A percentile compares a stretch with the other conserved stretches of the same genome.
Conservation (phyloP, 805 yeast genomes). For the Candida ovalis region DNA sequence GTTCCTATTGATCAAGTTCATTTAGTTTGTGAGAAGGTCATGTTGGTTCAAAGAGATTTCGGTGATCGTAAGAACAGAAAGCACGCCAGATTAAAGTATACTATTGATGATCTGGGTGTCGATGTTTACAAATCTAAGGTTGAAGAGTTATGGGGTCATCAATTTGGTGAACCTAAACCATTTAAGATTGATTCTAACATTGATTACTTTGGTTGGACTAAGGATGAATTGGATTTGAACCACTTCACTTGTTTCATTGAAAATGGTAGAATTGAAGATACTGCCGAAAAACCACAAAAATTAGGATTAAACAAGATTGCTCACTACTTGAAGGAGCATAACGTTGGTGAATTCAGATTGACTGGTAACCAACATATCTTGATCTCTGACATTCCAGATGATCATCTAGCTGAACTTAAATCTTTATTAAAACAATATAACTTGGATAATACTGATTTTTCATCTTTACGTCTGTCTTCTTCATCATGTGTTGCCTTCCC, state of each 20-base stretch:
- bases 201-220: constrained; percentile 92
- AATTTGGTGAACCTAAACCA: constrained; percentile 65
- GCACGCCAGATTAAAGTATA: constrained; percentile 96
- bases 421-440: constrained; percentile 64
- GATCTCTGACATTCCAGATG: constrained; percentile 68
- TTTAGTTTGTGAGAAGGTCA: constrained; percentile 81
- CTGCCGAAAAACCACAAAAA: constrained; percentile 85
- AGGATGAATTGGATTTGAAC: constrained; percentile 76
- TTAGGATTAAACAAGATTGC: constrained; percentile 82
- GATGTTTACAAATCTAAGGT: constrained; percentile 76
- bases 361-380: constrained; percentile 95
- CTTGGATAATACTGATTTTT: constrained; percentile 77
- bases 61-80: constrained; percentile 97
- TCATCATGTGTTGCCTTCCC: constrained; percentile 98
- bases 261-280: constrained; percentile 94
- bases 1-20: constrained; percentile 64
- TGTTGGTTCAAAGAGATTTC: constrained; percentile 90
- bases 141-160: constrained; percentile 77
- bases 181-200: constrained; percentile 82
- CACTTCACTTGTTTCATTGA: constrained; percentile 94
- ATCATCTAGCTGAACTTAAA: constrained; percentile 61
- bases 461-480: constrained; percentile 83
- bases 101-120: constrained; percentile 90
- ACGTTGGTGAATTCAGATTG: constrained; percentile 83
- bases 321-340: constrained; percentile 50